A percentile compares a stretch with the other conserved stretches of the same genome.
These are phyloP conservation scores for Rhizomucor miehei DNA, from an alignment of 371 early-diverging fungal species.

Conservation along the genomic window DNA sequence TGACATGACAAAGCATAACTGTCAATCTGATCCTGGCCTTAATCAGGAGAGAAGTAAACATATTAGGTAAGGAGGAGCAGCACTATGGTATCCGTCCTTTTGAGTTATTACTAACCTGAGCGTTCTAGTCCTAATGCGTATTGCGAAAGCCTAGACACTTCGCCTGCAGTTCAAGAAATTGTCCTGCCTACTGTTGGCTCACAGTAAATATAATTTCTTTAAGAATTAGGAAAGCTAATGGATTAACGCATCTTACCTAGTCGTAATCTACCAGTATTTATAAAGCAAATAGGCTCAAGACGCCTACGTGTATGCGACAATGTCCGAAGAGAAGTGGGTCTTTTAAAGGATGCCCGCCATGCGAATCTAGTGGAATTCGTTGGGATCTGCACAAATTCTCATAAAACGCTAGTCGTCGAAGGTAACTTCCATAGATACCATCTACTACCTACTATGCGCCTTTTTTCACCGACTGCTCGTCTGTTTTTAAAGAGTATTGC, in stretches of 20 bases:
- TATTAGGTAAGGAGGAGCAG: no score
- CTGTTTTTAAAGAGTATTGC: constrained; percentile 49
- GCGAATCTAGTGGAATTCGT: constrained; percentile 43
- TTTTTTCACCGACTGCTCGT: no score
- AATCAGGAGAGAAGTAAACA: no score
- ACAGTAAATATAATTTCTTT: constrained; percentile 5
- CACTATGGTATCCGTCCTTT: no score
- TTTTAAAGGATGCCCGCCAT: constrained; percentile 26
- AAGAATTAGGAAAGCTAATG: constrained; percentile 2
- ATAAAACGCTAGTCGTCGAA: constrained; percentile 41
- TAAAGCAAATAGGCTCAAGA: constrained; percentile 22
- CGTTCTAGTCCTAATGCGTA: no score
- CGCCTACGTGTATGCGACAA: constrained; percentile 10
- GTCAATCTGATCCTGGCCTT: no score
- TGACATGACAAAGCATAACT: no score
- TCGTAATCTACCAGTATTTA: constrained; percentile 48
- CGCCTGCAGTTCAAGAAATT: no score
- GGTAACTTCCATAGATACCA: constrained; percentile 15
- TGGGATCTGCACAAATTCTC: constrained; percentile 42
- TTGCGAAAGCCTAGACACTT: no score
- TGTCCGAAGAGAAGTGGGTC: constrained; percentile 16
- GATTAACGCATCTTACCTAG: constrained; percentile 28
- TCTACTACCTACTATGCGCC: no score
- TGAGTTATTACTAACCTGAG: no score
- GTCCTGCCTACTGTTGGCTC: constrained; percentile 7